Evolutionary conservation across 495 filamentous ascomycete genomes (phyloP).

Genomic region (Podospora australis): DNA sequence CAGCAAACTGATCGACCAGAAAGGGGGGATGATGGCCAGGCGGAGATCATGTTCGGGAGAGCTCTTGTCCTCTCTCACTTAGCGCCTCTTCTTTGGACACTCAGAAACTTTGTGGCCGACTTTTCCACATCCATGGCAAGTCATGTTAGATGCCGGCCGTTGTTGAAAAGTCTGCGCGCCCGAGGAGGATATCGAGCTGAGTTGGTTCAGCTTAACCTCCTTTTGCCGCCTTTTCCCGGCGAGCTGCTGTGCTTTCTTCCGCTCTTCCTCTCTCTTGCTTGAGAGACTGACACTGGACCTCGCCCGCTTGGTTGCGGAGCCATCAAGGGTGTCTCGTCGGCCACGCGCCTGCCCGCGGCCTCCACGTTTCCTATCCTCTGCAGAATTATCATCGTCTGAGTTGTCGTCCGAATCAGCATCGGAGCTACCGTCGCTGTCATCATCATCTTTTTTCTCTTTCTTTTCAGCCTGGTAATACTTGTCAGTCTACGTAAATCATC

Average conservation of each 20-base stretch:
- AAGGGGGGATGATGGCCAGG: too few species aligned
- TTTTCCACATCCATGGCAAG: slow-evolving; percentile 25
- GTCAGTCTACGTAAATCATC: too few species aligned
- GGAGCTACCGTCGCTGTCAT: slow-evolving; percentile 12
- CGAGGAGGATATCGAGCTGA: slow-evolving; percentile 42
- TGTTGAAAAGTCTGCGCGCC: slow-evolving; percentile 14
- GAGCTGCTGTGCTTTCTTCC: slow-evolving; percentile 36
- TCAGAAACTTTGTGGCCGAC: slow-evolving; percentile 22
- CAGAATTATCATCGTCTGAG: slow-evolving; percentile 5
- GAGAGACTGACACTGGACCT: slow-evolving; percentile 20
- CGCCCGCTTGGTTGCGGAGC: slow-evolving; percentile 12
- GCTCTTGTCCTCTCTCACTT: too few species aligned
- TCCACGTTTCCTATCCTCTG: slow-evolving; percentile 1
- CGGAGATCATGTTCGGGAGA: too few species aligned
- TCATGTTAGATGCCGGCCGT: slow-evolving; percentile 7
- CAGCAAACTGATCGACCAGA: too few species aligned
- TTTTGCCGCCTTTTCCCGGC: slow-evolving; percentile 49
- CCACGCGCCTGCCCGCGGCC: slow-evolving; percentile 13
- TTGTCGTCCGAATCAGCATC: slow-evolving; percentile 12
- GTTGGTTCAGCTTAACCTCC: slow-evolving; percentile 51
- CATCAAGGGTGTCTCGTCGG: slow-evolving; percentile 4
- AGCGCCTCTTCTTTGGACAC: slow-evolving; percentile 25
- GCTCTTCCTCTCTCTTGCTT: slow-evolving; percentile 31
- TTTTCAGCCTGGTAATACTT: slow-evolving; percentile 1
- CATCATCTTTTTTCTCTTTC: slow-evolving; percentile 9